Conservation (phyloP, 1,284 basidiomycete species). For the Cryptococcus deneoformans region DNA sequence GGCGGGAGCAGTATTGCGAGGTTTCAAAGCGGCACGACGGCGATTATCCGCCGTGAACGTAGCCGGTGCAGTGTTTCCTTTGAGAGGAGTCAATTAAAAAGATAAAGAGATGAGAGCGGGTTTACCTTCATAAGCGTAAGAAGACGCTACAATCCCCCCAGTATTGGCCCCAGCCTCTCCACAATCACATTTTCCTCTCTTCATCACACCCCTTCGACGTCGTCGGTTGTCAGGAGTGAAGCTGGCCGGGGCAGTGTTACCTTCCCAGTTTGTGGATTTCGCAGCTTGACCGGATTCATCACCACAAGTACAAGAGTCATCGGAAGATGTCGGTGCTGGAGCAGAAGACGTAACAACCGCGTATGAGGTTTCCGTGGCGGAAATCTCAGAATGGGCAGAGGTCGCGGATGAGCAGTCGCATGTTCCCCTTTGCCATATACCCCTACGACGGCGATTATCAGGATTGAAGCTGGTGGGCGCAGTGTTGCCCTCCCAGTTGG, state of each 20-base stretch:
- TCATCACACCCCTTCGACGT: constrained; percentile 6
- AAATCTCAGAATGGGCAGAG: constrained; percentile 1
- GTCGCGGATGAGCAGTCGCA: constrained; percentile 1
- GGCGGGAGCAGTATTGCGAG: constrained; percentile 3
- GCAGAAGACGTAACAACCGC: background rate
- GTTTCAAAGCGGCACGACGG: background rate
- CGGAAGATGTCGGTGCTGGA: background rate
- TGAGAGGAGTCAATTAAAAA: background rate
- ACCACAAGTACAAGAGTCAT: constrained; percentile 5
- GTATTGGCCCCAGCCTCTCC: background rate
- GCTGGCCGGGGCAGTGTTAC: background rate
- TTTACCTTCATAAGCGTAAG: constrained; percentile 5
- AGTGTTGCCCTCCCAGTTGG: constrained; percentile 4
- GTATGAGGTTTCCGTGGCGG: background rate
- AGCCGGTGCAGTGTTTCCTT: constrained; percentile 4
- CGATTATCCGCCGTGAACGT: background rate
- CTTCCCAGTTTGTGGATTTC: constrained; percentile 2
- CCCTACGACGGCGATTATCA: background rate
- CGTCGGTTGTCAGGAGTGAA: background rate
- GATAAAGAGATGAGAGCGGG: no score
- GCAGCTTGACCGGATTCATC: background rate
- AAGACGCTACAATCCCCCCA: background rate
- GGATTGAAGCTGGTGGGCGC: background rate
- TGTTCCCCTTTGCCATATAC: background rate
- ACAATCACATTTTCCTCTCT: constrained; percentile 11